Evolutionary conservation across 2,329 filamentous ascomycete genomes (phyloP).

Genomic region (Peltaster fructicola): DNA sequence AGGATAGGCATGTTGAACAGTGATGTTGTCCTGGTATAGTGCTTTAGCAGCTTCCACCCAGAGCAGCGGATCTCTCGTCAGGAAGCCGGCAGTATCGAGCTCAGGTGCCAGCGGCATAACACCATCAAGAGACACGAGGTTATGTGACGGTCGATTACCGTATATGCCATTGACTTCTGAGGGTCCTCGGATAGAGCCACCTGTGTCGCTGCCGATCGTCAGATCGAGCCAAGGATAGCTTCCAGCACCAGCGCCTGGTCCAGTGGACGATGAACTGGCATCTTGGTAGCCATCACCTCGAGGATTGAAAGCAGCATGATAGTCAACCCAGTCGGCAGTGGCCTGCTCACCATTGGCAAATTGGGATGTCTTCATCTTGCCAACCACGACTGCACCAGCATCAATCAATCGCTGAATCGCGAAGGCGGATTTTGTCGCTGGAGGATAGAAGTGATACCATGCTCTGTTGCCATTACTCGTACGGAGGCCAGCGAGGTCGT

Average conservation of each 20-base stretch:
- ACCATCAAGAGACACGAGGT: conserved; percentile 28
- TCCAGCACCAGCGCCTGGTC: conserved; percentile 26
- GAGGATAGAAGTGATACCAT: conserved; percentile 36
- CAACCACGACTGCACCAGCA: conserved; percentile 36
- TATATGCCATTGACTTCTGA: conserved; percentile 32
- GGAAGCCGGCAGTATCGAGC: conserved; percentile 30
- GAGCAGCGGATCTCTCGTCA: conserved; percentile 27
- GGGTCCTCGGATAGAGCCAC: conserved; percentile 32
- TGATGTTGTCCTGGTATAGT: conserved; percentile 29
- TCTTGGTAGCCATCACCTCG: conserved; percentile 29
- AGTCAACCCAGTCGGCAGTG: conserved; percentile 34
- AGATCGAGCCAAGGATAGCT: conserved; percentile 34
- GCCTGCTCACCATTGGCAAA: conserved; percentile 29
- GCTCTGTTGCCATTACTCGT: conserved; percentile 41
- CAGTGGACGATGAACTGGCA: conserved; percentile 30
- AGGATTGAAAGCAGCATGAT: conserved; percentile 27
- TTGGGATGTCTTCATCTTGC: conserved; percentile 29
- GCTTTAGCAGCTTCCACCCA: conserved; percentile 28
- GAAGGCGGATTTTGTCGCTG: conserved; percentile 29
- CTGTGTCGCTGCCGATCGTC: conserved; percentile 32
- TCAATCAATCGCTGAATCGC: conserved; percentile 39
- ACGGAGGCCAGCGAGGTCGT: conserved; percentile 37
- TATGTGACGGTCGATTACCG: conserved; percentile 32
- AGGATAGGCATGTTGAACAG: conserved; percentile 24
- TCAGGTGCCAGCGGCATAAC: conserved; percentile 32